A percentile compares a stretch with the other conserved stretches of the same genome.
phyloP scores from a whole-genome alignment of 768 basidiomycete species.

The Pholiota molesta region DNA sequence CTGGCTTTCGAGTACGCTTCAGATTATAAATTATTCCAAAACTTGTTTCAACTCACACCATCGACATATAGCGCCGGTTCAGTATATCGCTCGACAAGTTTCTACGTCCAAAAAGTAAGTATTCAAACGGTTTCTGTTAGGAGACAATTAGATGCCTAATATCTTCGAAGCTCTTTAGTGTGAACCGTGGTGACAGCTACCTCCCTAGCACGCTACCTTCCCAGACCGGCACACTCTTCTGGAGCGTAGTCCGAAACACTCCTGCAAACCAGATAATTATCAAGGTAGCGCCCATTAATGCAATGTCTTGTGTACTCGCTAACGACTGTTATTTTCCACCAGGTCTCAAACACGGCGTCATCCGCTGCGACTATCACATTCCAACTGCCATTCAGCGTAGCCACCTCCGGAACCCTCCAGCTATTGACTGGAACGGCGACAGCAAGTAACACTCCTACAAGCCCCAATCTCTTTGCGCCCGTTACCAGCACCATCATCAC shows the following conservation, averaged over 20 bases:
- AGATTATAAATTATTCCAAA: no score
- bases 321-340: not conserved
- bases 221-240: slow-evolving; percentile 51
- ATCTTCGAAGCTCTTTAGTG: slow-evolving; percentile 55
- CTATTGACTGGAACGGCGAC: slow-evolving; percentile 50
- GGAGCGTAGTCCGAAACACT: slow-evolving; percentile 56
- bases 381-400: slow-evolving; percentile 56
- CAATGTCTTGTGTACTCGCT: not conserved
- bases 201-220: slow-evolving; percentile 63
- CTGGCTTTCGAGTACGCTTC: slow-evolving; percentile 59
- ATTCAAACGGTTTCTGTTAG: no score
- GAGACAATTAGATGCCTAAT: no score
- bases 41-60: slow-evolving; percentile 4
- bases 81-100: slow-evolving; percentile 63
- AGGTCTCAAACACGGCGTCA: slow-evolving; percentile 58
- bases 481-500: slow-evolving; percentile 45
- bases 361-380: slow-evolving; percentile 49
- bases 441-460: slow-evolving; percentile 57
- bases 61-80: slow-evolving; percentile 43
- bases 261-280: slow-evolving; percentile 49
- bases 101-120: slow-evolving; percentile 60
- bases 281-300: slow-evolving; percentile 43
- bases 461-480: slow-evolving; percentile 52
- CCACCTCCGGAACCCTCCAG: slow-evolving; percentile 44
- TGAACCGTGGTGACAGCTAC: slow-evolving; percentile 64